Evolutionary conservation across 2,329 filamentous ascomycete genomes (phyloP), one percentile per base, ranked within the genome.

Genomic region (Aphanoascus verrucosus): DNA sequence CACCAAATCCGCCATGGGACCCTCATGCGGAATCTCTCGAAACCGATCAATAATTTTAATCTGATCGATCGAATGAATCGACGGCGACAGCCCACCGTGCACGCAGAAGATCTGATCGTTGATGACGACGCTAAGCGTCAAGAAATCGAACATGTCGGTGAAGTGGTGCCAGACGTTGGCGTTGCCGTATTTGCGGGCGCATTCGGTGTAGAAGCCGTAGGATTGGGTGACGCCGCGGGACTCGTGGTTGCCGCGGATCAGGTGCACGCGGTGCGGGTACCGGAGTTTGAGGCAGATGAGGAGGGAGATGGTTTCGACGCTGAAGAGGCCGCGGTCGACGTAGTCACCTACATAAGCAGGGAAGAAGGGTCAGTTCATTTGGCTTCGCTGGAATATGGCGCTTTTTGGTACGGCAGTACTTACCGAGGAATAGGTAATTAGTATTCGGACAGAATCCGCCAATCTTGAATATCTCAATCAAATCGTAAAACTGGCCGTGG

Each of bases 41-140:
- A 97, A 98, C 44, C 93, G 88, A 72, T 98, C 93, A 67, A 98
- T 97, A 69, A 98, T 94, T 71, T 98, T 97, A 73, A 98, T 97
- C 72, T 98, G 93, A 69, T 98, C 93, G 67, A 98, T 96, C 43
- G 88, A 94, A 72, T 98, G 93, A 67, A 98, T 97, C 31, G 86
- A 90, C 1, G 87, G 87, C 0, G 86, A 90, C 17, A 93, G 78
- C 19, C 87, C 93, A 67, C 93, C 93, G 69, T 98, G 93, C 5
- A 98, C 93, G 70, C 93, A 98, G 70, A 98, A 98, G 61, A 98
- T 98, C 69, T 97, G 88, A 70, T 98, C 86, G 69, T 97, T 94
- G 67, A 98, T 98, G 59, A 98, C 91, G 57, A 97, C 94, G 63
- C 88, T 94, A 54, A 98, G 76, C 6, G 91, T 97, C 59, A 98